A percentile compares a stretch with the other conserved stretches of the same genome.
Evolutionary conservation across 2,329 filamentous ascomycete genomes (phyloP).

Genomic region (Fusarium pilosicola): DNA sequence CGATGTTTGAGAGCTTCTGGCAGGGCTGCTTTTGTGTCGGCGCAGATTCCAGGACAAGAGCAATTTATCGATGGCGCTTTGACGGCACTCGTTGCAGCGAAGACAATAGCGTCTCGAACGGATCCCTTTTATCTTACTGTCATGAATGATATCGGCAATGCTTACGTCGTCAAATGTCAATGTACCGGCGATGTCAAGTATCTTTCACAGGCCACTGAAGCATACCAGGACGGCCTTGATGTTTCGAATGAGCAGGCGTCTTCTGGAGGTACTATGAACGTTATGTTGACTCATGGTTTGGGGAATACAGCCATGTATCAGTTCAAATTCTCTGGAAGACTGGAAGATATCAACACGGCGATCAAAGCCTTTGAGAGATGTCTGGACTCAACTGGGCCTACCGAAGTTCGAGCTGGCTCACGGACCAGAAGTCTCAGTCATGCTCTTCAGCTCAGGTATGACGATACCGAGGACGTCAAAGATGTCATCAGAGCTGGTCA

Average conservation of each 20-base stretch:
- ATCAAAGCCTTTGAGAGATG: background rate
- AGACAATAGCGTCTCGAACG: rapidly evolving
- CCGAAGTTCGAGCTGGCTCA: background rate
- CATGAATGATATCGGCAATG: background rate
- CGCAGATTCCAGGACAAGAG: background rate
- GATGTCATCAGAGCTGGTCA: background rate
- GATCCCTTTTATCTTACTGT: background rate
- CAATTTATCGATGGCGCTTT: background rate
- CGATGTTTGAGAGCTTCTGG: background rate
- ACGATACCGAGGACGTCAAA: background rate
- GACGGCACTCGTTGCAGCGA: background rate
- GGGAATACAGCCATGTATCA: background rate
- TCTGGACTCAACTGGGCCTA: background rate
- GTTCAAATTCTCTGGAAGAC: background rate
- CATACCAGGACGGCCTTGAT: background rate
- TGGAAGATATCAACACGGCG: background rate
- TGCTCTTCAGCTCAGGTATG: background rate
- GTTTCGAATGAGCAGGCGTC: background rate
- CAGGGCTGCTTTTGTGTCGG: background rate
- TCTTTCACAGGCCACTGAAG: background rate
- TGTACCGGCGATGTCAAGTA: background rate
- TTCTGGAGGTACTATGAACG: rapidly evolving
- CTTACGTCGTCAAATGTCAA: background rate
- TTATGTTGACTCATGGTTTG: background rate
- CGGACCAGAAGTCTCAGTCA: background rate